A percentile compares a stretch with the other conserved stretches of the same genome.
Evolutionary conservation across 1,284 basidiomycete genomes (phyloP).

Genomic region (Tremellales sp.): DNA sequence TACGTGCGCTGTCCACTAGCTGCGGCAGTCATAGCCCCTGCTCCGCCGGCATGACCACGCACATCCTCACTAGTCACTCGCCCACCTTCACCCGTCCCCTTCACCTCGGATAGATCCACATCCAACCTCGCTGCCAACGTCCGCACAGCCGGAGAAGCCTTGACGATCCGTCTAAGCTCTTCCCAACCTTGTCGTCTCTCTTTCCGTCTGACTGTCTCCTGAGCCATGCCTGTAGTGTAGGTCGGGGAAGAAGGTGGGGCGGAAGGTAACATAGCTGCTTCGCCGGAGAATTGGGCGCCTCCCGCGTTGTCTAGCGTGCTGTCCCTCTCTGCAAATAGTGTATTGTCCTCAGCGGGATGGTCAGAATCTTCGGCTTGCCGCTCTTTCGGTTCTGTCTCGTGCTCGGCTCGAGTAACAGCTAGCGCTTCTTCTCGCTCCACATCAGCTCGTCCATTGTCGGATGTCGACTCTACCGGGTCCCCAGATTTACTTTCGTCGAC

Average conservation of each 20-base stretch:
- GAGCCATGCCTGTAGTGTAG: not conserved
- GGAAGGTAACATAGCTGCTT: conserved; percentile 35
- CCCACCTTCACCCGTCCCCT: conserved; percentile 58
- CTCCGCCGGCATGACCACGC: conserved; percentile 54
- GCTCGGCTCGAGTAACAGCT: too few relatives aligned
- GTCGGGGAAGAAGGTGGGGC: conserved; percentile 7
- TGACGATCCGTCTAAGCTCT: conserved; percentile 15
- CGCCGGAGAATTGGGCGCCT: conserved; percentile 32
- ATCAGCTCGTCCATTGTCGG: too few relatives aligned
- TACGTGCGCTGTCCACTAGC: not conserved
- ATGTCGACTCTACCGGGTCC: too few relatives aligned
- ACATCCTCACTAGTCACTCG: conserved; percentile 62
- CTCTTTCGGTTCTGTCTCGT: not conserved
- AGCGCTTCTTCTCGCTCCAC: too few relatives aligned
- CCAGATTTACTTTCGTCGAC: too few relatives aligned
- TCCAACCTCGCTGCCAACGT: conserved; percentile 33
- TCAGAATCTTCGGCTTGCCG: too few relatives aligned
- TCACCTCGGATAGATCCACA: conserved; percentile 51
- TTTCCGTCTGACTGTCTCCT: not conserved
- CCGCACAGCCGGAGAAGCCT: conserved; percentile 37
- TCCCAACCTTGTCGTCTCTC: not conserved
- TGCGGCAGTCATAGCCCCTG: not conserved
- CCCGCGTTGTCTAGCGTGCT: conserved; percentile 17
- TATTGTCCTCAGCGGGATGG: too few relatives aligned
- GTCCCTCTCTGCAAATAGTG: conserved; percentile 12